These are phyloP conservation scores for Metschnikowia dekortorum DNA, from an alignment of 805 yeast species.

Conservation along the genomic window DNA sequence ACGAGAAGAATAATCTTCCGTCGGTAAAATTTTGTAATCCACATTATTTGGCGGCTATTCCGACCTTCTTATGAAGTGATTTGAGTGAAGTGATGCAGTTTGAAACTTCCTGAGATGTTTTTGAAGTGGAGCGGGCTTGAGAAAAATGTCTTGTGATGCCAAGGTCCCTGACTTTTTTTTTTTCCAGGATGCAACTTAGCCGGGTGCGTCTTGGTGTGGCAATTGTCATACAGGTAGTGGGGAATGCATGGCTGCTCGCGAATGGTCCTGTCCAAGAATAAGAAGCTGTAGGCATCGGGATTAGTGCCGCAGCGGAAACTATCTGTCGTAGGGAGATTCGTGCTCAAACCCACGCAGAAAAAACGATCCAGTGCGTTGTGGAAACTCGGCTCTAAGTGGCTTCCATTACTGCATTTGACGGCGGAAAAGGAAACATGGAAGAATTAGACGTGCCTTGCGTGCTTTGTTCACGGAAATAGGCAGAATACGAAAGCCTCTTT, in stretches of 20 bases:
- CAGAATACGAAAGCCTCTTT: too few species aligned
- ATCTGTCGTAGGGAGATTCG: neutral
- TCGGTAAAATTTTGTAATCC: conserved; percentile 14
- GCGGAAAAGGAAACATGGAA: neutral
- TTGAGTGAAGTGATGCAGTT: neutral
- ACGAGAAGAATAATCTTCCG: conserved; percentile 7
- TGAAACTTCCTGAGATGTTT: neutral
- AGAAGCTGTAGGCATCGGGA: neutral
- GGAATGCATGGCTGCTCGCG: neutral
- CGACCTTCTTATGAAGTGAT: neutral
- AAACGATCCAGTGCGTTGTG: neutral
- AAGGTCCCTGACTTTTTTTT: neutral
- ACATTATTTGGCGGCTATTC: conserved; percentile 2
- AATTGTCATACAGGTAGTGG: neutral
- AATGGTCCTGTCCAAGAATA: neutral
- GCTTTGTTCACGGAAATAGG: neutral
- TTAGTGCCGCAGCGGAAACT: neutral
- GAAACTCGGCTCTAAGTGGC: too few species aligned
- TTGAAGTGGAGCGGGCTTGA: neutral
- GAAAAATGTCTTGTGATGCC: neutral
- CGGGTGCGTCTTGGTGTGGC: neutral
- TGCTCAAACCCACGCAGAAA: neutral
- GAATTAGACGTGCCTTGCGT: neutral
- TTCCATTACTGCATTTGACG: too few species aligned
- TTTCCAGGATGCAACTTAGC: neutral